Conservation (phyloP, 768 basidiomycete genomes). For the Mycena sanguinolenta region DNA sequence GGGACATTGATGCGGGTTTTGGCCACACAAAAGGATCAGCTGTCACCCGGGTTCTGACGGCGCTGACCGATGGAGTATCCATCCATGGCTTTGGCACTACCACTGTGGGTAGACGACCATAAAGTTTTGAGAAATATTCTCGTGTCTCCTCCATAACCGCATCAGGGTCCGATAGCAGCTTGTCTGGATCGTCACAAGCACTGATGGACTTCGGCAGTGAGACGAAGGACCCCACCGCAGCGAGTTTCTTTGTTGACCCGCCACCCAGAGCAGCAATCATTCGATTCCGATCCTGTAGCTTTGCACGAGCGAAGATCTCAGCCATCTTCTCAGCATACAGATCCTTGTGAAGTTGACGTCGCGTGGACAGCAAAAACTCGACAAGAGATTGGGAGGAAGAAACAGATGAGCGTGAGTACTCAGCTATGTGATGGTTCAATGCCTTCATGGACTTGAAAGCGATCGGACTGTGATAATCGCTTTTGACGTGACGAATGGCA, state of each 20-base stretch:
- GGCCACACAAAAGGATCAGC: conserved; percentile 44
- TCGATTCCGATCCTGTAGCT: conserved; percentile 15
- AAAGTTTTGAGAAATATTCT: conserved; percentile 14
- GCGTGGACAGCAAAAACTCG: neutral
- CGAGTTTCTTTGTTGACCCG: conserved; percentile 16
- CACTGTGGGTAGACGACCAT: conserved; percentile 1
- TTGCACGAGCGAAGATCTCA: conserved; percentile 3
- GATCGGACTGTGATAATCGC: neutral
- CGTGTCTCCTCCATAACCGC: conserved; percentile 18
- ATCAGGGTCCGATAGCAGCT: neutral
- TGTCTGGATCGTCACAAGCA: neutral
- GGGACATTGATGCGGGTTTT: conserved; percentile 9
- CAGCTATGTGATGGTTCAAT: neutral
- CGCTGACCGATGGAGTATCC: conserved; percentile 18
- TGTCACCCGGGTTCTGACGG: conserved; percentile 22
- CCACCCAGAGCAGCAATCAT: conserved; percentile 22
- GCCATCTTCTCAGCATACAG: conserved; percentile 19
- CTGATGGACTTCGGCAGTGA: neutral
- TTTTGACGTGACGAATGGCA: conserved; percentile 18
- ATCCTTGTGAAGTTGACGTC: conserved; percentile 8
- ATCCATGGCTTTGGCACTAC: conserved; percentile 6
- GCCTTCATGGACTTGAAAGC: conserved; percentile 1
- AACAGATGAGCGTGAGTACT: neutral
- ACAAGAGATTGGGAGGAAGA: neutral
- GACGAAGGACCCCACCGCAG: neutral